Evolutionary conservation across 768 basidiomycete genomes (phyloP).

Genomic region (Phylloporus arenicola): DNA sequence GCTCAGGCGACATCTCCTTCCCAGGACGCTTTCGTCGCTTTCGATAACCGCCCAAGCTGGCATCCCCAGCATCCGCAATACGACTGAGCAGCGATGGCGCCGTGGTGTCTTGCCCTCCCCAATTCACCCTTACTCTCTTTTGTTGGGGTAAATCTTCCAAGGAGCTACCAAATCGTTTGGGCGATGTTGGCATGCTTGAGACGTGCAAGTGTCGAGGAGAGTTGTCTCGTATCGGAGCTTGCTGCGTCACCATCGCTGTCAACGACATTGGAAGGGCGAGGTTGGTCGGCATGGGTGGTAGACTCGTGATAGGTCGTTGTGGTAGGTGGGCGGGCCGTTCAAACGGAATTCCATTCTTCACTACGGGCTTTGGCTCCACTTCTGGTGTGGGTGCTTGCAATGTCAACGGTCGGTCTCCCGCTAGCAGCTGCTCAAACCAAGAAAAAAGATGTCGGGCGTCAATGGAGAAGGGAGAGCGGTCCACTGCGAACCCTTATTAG

Average conservation of each 20-base stretch:
- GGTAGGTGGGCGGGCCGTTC: slow-evolving; percentile 28
- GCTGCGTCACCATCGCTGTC: slow-evolving; percentile 7
- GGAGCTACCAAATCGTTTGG: slow-evolving; percentile 24
- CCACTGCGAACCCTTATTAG: slow-evolving; percentile 56
- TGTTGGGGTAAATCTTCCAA: slow-evolving; percentile 29
- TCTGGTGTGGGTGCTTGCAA: slow-evolving; percentile 15
- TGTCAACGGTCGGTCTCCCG: slow-evolving; percentile 16
- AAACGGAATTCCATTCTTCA: slow-evolving; percentile 11
- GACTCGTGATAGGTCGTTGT: slow-evolving; percentile 12
- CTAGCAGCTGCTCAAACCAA: slow-evolving; percentile 43
- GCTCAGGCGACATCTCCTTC: slow-evolving; percentile 22
- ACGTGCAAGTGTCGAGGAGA: slow-evolving; percentile 1
- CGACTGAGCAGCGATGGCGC: slow-evolving; percentile 43
- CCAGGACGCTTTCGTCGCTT: slow-evolving; percentile 17
- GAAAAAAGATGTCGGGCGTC: slow-evolving; percentile 36
- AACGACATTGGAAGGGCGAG: slow-evolving; percentile 13
- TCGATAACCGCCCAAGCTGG: slow-evolving; percentile 9
- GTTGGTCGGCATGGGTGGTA: slow-evolving; percentile 10
- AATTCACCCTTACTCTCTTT: slow-evolving; percentile 31
- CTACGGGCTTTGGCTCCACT: slow-evolving; percentile 6
- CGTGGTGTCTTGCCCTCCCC: slow-evolving; percentile 24
- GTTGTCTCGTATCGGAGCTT: slow-evolving; percentile 11
- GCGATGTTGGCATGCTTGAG: slow-evolving; percentile 10
- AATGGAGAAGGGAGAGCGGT: slow-evolving; percentile 33
- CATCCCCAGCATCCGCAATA: slow-evolving; percentile 26